Percentiles rank a stretch among this genome's conserved stretches.
These are phyloP conservation scores for Aspergillus incahuasiensis DNA, from an alignment of 495 filamentous ascomycete genomes.

Conservation along the genomic window DNA sequence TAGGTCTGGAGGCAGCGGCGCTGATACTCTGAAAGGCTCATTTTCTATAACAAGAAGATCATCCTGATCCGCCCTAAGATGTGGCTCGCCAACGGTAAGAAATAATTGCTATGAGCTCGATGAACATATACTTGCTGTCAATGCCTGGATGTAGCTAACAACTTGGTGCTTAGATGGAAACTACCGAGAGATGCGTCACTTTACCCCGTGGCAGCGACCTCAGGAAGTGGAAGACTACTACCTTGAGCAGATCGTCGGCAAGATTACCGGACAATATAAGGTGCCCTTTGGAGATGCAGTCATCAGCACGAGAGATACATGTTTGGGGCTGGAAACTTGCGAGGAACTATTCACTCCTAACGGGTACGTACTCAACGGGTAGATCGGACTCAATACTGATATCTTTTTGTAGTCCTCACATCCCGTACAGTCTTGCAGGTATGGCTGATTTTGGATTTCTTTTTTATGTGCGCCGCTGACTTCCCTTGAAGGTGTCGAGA, in stretches of 20 bases:
- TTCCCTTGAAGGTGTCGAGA: constrained; percentile 51
- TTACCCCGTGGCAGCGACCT: constrained; percentile 59
- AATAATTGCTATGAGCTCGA: not conserved
- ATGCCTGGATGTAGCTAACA: not conserved
- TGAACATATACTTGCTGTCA: too few species aligned
- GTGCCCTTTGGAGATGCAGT: constrained; percentile 76
- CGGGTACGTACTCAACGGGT: constrained; percentile 25
- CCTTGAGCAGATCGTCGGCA: constrained; percentile 59
- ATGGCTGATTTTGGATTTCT: too few species aligned
- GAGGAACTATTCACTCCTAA: constrained; percentile 75
- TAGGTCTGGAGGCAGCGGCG: not conserved
- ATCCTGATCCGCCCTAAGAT: constrained; percentile 79
- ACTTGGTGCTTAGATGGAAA: constrained; percentile 28
- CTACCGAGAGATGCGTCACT: constrained; percentile 49
- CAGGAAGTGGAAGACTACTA: constrained; percentile 66
- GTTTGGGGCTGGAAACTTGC: constrained; percentile 69
- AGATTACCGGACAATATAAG: constrained; percentile 55
- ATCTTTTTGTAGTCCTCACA: constrained; percentile 24
- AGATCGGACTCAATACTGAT: constrained; percentile 6
- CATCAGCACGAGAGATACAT: constrained; percentile 67
- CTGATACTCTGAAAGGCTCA: constrained; percentile 33
- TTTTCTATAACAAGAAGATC: constrained; percentile 63
- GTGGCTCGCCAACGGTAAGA: constrained; percentile 67
- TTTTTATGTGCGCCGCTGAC: constrained; percentile 17
- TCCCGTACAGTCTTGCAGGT: constrained; percentile 35